phyloP scores from a whole-genome alignment of 1,139 yeast genomes.

The Zygoascus sp. region DNA sequence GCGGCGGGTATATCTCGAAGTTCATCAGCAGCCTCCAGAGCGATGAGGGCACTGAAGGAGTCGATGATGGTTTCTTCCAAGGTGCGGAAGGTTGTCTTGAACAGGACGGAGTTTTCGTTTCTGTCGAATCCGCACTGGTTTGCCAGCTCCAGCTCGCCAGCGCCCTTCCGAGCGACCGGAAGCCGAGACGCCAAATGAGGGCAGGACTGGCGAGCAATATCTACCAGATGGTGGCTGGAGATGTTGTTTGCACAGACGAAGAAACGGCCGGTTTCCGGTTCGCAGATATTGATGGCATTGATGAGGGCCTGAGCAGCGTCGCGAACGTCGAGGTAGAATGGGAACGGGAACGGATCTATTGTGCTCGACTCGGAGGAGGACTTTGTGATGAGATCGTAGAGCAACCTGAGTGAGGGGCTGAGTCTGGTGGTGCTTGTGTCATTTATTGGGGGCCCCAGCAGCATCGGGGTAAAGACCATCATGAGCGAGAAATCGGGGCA shows the following conservation, averaged over 20 bases:
- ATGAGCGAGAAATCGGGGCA: slow-evolving; percentile 18
- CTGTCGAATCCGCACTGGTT: slow-evolving; percentile 25
- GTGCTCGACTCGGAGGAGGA: slow-evolving; percentile 6
- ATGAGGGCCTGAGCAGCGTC: slow-evolving; percentile 26
- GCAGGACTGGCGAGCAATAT: slow-evolving; percentile 19
- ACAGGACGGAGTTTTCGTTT: slow-evolving; percentile 18
- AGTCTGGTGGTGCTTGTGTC: slow-evolving; percentile 7
- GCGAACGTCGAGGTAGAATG: slow-evolving; percentile 27
- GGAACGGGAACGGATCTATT: slow-evolving; percentile 19
- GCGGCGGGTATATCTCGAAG: not conserved
- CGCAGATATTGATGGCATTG: slow-evolving; percentile 21
- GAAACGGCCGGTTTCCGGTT: slow-evolving; percentile 24
- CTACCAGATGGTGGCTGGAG: slow-evolving; percentile 24
- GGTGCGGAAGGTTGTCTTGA: slow-evolving; percentile 19
- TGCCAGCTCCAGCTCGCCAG: slow-evolving; percentile 21
- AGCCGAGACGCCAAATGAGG: slow-evolving; percentile 19
- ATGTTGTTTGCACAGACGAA: slow-evolving; percentile 25
- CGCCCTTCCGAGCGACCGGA: slow-evolving; percentile 20
- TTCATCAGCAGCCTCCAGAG: slow-evolving; percentile 10
- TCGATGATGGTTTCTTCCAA: slow-evolving; percentile 21
- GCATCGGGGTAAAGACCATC: slow-evolving; percentile 23
- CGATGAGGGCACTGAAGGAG: slow-evolving; percentile 14
- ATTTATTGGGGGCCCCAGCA: slow-evolving; percentile 26
- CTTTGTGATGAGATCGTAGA: slow-evolving; percentile 4
- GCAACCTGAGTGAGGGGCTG: slow-evolving; percentile 9